phyloP scores from a whole-genome alignment of 2,329 filamentous ascomycete genomes.

The Curvularia verruculosa region DNA sequence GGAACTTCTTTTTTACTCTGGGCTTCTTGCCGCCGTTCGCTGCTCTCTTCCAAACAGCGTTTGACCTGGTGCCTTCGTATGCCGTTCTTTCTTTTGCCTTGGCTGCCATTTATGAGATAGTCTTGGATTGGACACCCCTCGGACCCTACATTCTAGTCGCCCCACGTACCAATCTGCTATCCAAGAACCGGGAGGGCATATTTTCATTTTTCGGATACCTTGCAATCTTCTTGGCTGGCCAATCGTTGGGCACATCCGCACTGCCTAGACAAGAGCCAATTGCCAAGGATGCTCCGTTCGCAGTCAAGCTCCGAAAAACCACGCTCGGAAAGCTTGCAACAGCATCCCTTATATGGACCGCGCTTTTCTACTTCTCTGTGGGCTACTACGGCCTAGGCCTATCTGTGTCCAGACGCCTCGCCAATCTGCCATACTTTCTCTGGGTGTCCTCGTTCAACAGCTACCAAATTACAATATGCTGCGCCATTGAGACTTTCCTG shows the following conservation, averaged over 20 bases:
- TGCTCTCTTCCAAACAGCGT: slow-evolving; percentile 76
- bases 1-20: slow-evolving; percentile 99
- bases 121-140: slow-evolving; percentile 74
- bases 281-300: slow-evolving; percentile 51
- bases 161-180: slow-evolving; percentile 77
- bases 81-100: slow-evolving; percentile 75
- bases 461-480: slow-evolving; percentile 79
- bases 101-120: slow-evolving; percentile 72
- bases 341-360: slow-evolving; percentile 71
- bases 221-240: slow-evolving; percentile 90
- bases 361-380: slow-evolving; percentile 72
- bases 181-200: slow-evolving; percentile 93
- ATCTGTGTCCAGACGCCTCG: slow-evolving; percentile 82
- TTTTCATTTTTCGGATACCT: slow-evolving; percentile 94
- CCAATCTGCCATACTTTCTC: slow-evolving; percentile 90
- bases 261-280: slow-evolving; percentile 64
- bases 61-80: slow-evolving; percentile 75
- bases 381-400: slow-evolving; percentile 69
- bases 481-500: slow-evolving; percentile 74
- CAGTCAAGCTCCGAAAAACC: slow-evolving; percentile 58
- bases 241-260: slow-evolving; percentile 79
- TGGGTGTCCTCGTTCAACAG: slow-evolving; percentile 95
- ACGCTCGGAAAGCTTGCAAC: slow-evolving; percentile 68
- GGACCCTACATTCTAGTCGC: slow-evolving; percentile 84
- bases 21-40: slow-evolving; percentile 88